Conservation (phyloP, 768 basidiomycete genomes). For the Mycena capillaripes region DNA sequence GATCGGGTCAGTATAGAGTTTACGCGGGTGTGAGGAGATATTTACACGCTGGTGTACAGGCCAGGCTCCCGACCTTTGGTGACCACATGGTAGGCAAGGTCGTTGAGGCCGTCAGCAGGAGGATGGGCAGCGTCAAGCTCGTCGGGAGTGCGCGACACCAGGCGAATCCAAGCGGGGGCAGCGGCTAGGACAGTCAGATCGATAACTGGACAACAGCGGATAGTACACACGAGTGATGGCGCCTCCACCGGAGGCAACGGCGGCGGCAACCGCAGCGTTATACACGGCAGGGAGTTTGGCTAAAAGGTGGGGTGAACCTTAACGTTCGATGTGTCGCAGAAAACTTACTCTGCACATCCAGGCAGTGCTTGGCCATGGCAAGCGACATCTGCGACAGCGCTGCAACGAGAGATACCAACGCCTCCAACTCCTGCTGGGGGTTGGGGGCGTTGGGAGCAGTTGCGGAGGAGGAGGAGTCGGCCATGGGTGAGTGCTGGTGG, state of each 20-base stretch:
- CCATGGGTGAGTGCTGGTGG: not conserved
- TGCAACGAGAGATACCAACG: not conserved
- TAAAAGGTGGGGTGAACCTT: not conserved
- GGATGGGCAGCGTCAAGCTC: not conserved
- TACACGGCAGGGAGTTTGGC: not conserved
- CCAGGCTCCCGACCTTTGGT: not conserved
- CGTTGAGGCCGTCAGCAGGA: not conserved
- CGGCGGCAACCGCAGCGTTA: not conserved
- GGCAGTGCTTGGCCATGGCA: constrained; percentile 1
- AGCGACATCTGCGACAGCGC: constrained; percentile 6
- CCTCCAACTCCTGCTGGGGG: constrained; percentile 9
- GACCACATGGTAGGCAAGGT: not conserved
- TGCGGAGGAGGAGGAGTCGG: not conserved
- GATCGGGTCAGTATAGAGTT: not conserved
- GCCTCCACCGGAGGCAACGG: not conserved
- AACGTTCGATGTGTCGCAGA: not conserved
- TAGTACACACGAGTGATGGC: not conserved
- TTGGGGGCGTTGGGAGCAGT: not conserved
- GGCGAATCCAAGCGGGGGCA: not conserved
- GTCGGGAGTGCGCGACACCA: not conserved
- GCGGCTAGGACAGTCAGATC: not conserved
- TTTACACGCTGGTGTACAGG: not conserved
- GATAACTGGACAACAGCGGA: not conserved
- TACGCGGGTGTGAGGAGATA: not conserved
- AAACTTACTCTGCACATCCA: constrained; percentile 8